Evolutionary conservation across 352 stramenopile genomes (phyloP).

Genomic region (Phytophthora rubi): DNA sequence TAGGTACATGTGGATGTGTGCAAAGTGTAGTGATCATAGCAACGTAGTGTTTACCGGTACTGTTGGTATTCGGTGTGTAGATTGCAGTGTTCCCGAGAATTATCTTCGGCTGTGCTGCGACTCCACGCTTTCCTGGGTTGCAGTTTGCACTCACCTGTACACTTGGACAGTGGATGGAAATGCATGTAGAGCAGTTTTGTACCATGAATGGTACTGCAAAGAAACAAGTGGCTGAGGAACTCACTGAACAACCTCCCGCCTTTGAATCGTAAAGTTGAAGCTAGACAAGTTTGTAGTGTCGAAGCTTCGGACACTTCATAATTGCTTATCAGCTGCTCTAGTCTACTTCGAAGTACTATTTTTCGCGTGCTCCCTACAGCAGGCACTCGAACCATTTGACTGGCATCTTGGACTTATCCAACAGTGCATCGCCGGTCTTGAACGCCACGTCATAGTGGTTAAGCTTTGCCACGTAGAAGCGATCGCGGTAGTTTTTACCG

Average conservation of each 20-base stretch:
- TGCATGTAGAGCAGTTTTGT: too few species aligned
- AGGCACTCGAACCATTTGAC: slow-evolving; percentile 57
- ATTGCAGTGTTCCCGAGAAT: not conserved
- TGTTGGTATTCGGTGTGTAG: too few species aligned
- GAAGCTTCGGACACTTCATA: not conserved
- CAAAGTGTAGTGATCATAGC: too few species aligned
- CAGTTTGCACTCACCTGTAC: too few species aligned
- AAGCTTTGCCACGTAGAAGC: slow-evolving; percentile 41
- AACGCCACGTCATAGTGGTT: slow-evolving; percentile 51
- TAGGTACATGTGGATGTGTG: too few species aligned
- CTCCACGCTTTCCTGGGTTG: not conserved
- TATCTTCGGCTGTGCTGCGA: not conserved
- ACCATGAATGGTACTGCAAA: too few species aligned
- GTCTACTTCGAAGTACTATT: not conserved
- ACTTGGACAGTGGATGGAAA: too few species aligned
- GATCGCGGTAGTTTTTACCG: slow-evolving; percentile 27
- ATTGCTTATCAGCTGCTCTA: not conserved
- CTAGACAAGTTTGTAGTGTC: not conserved
- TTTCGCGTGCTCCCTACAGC: slow-evolving; percentile 21
- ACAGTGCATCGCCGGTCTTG: slow-evolving; percentile 40
- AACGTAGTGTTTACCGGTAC: too few species aligned
- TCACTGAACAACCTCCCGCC: too few species aligned
- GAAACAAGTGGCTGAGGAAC: too few species aligned
- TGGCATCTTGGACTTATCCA: slow-evolving; percentile 41
- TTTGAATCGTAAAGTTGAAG: too few species aligned